Evolutionary conservation across 176 grass and related monocot genomes (phyloP), one percentile per base, ranked within the genome.

Genomic region (Zea luxurians): DNA sequence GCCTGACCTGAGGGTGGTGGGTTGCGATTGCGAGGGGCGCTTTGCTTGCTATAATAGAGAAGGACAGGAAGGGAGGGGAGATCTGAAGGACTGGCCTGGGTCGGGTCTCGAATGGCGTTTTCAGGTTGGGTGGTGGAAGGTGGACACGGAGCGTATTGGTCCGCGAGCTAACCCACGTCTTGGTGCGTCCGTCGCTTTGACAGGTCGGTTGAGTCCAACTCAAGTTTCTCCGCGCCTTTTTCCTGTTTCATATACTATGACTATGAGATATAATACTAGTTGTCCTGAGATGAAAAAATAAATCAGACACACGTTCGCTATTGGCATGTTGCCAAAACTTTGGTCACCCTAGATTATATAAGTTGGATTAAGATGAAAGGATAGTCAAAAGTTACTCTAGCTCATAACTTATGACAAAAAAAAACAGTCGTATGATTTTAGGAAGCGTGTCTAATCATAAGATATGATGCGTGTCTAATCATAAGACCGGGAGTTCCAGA

Each of bases 131-230:
- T 78, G 80, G 75, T 64, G 82, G 83, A 79, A 35, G 78, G 79
- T 84, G 64, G 83, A 8, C 44, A 66, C 44, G 83, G 54, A 38
- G 68, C 35, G 45, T 66, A n/a, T 70, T 86, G 88, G 75, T 78
- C 54, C 61, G 40, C 45, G 80, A 83, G 74, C 74, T 12, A 89
- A 78, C 83, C 66, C 82, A 61, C 79, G 15, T 46, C 53, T 54
- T 75, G 71, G 82, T 76, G 82, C 86, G 88, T 79, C 75, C 67
- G 88, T 83, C 83, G 82, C 48, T 77, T 89, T 73, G 77, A 77
- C 73, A 67, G 55, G 45, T 20, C 27, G 47, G 42, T 89, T 48
- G 82, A 81, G 87, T 89, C 58, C 59, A 40, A 61, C 73, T 83
- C 77, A 89, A 89, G 82, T 77, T 64, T 84, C 48, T 16, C 45